A percentile compares a stretch with the other conserved stretches of the same genome.
phyloP scores from a whole-genome alignment of 2,329 filamentous ascomycete species.

The Aureobasidium sp. region DNA sequence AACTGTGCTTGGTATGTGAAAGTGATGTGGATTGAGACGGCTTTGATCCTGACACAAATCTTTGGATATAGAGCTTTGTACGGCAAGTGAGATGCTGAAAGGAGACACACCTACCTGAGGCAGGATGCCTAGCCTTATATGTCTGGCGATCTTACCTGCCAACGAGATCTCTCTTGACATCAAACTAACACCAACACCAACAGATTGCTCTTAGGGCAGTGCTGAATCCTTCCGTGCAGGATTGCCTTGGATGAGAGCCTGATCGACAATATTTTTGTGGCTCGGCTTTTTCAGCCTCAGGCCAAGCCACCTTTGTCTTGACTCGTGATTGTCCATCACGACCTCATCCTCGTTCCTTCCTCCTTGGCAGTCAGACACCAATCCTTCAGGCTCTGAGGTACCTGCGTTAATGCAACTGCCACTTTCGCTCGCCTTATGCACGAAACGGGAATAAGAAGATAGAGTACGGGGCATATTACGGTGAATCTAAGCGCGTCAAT shows the following conservation, averaged over 20 bases:
- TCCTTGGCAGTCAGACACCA: too few species aligned
- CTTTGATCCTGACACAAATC: background rate
- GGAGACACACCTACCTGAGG: background rate
- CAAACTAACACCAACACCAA: background rate
- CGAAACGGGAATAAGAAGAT: too few species aligned
- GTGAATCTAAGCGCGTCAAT: too few species aligned
- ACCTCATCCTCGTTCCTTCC: background rate
- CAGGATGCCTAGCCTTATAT: background rate
- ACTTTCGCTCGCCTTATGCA: too few species aligned
- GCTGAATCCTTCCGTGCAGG: background rate
- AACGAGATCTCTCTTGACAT: background rate
- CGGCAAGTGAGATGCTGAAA: background rate
- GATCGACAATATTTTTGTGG: background rate
- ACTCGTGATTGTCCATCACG: slow-evolving; percentile 1
- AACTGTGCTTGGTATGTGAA: background rate
- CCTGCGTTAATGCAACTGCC: too few species aligned
- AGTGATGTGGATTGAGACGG: background rate
- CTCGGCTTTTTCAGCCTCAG: background rate
- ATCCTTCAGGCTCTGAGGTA: too few species aligned
- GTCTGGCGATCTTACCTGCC: background rate
- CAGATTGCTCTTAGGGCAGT: background rate
- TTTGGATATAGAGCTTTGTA: background rate
- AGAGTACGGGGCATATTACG: too few species aligned
- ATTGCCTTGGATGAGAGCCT: too few species aligned
- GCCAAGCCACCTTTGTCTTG: background rate